Evolutionary conservation across 2,329 filamentous ascomycete species (phyloP).

Genomic region (Aspergillus pseudonomiae): DNA sequence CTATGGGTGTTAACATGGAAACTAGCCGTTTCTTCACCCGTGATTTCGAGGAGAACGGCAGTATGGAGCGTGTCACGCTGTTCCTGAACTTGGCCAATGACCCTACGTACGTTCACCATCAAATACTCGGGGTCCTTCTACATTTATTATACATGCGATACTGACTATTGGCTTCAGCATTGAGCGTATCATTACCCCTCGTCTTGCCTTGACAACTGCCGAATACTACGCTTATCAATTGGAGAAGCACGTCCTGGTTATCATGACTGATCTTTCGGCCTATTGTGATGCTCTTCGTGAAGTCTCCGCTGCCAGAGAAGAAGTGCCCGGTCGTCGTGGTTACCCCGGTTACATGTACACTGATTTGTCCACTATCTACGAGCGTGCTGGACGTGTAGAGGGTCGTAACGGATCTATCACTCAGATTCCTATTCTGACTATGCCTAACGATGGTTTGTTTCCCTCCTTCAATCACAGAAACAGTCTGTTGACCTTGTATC

Average conservation of each 20-base stretch:
- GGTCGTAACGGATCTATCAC: slow-evolving; percentile 98
- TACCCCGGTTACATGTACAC: slow-evolving; percentile 99
- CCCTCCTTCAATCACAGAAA: background rate
- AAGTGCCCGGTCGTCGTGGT: slow-evolving; percentile 98
- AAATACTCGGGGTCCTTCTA: background rate
- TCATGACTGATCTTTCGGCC: slow-evolving; percentile 94
- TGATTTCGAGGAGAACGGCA: slow-evolving; percentile 99
- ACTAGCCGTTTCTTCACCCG: slow-evolving; percentile 97
- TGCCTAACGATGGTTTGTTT: slow-evolving; percentile 87
- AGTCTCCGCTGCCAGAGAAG: slow-evolving; percentile 95
- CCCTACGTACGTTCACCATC: slow-evolving; percentile 71
- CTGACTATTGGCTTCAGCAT: slow-evolving; percentile 62
- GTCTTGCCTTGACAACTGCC: slow-evolving; percentile 94
- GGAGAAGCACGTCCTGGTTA: slow-evolving; percentile 99
- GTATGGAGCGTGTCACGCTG: slow-evolving; percentile 92
- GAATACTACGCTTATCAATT: slow-evolving; percentile 99
- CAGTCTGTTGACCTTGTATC: slow-evolving; percentile 8
- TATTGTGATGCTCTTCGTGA: slow-evolving; percentile 99
- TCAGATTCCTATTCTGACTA: slow-evolving; percentile 97
- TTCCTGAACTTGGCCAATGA: slow-evolving; percentile 99
- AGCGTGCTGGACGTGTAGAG: slow-evolving; percentile 95
- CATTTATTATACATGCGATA: background rate
- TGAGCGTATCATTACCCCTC: slow-evolving; percentile 99
- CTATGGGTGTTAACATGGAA: slow-evolving; percentile 99
- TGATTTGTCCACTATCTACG: slow-evolving; percentile 99